Evolutionary conservation across 2,329 filamentous ascomycete genomes (phyloP).

Genomic region (Didymella exigua): DNA sequence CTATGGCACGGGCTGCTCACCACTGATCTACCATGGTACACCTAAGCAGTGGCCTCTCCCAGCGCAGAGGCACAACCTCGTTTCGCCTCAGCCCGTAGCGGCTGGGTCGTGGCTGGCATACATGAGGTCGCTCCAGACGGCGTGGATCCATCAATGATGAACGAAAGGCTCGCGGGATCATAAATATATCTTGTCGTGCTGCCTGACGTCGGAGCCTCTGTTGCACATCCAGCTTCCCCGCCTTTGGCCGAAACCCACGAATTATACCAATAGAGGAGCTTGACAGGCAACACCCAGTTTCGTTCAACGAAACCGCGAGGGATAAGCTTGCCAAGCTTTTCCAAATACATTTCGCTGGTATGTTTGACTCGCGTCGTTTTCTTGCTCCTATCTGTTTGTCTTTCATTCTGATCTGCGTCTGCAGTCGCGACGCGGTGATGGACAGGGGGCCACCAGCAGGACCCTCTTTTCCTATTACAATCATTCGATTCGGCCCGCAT

Average conservation of each 20-base stretch:
- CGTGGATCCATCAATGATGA: neutral
- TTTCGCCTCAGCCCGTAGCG: conserved; percentile 11
- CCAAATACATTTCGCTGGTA: neutral
- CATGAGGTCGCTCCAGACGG: conserved; percentile 5
- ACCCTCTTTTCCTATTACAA: conserved; percentile 23
- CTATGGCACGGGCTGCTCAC: neutral
- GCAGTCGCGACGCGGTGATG: conserved; percentile 27
- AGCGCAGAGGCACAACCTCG: neutral
- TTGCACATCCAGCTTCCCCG: conserved; percentile 8
- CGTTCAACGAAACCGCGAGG: conserved; percentile 16
- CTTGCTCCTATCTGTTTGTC: conserved; percentile 10
- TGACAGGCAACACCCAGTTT: conserved; percentile 17
- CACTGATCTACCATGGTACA: neutral
- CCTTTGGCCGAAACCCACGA: conserved; percentile 9
- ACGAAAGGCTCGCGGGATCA: neutral
- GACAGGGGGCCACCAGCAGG: conserved; percentile 26
- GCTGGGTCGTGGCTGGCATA: neutral
- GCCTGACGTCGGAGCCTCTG: conserved; percentile 6
- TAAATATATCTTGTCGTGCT: conserved; percentile 1
- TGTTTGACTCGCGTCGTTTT: conserved; percentile 6
- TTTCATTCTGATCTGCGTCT: conserved; percentile 21
- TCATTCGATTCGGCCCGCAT: conserved; percentile 27
- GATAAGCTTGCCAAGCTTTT: conserved; percentile 39
- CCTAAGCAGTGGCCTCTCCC: neutral
- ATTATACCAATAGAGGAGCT: conserved; percentile 5